Conservation (phyloP, 2,329 filamentous ascomycete species). For the Pseudopithomyces chartarum region DNA sequence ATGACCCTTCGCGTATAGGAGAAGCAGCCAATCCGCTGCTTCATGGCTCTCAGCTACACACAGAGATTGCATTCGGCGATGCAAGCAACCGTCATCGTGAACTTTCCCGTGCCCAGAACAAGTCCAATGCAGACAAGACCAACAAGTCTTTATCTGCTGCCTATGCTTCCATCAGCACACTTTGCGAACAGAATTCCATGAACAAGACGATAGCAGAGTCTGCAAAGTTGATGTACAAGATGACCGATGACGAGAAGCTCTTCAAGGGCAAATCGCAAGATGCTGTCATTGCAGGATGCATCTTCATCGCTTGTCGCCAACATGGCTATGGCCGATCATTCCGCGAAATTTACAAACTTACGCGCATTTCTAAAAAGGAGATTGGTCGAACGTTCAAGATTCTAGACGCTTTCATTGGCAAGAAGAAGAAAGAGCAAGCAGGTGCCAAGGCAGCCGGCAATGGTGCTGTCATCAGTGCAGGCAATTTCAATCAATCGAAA, state of each 20-base stretch:
- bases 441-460: constrained; percentile 31
- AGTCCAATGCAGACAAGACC: constrained; percentile 78
- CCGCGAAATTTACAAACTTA: constrained; percentile 90
- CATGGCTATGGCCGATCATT: constrained; percentile 87
- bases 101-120: constrained; percentile 82
- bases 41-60: constrained; percentile 87
- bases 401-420: constrained; percentile 80
- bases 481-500: constrained; percentile 71
- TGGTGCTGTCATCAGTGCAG: constrained; percentile 55
- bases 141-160: constrained; percentile 82
- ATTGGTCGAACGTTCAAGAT: constrained; percentile 92
- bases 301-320: constrained; percentile 96
- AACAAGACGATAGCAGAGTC: constrained; percentile 82
- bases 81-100: constrained; percentile 72
- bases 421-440: constrained; percentile 52
- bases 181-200: constrained; percentile 73
- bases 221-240: constrained; percentile 94
- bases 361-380: constrained; percentile 94
- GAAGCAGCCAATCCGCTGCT: constrained; percentile 89
- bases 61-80: constrained; percentile 83
- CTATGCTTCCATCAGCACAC: constrained; percentile 83
- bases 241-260: constrained; percentile 87
- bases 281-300: constrained; percentile 91
- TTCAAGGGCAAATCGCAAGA: constrained; percentile 97
- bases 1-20: constrained; percentile 97